Base-by-base conservation (phyloP, 2,329 filamentous ascomycete genomes). In the Mollisiaceae sp. region DNA sequence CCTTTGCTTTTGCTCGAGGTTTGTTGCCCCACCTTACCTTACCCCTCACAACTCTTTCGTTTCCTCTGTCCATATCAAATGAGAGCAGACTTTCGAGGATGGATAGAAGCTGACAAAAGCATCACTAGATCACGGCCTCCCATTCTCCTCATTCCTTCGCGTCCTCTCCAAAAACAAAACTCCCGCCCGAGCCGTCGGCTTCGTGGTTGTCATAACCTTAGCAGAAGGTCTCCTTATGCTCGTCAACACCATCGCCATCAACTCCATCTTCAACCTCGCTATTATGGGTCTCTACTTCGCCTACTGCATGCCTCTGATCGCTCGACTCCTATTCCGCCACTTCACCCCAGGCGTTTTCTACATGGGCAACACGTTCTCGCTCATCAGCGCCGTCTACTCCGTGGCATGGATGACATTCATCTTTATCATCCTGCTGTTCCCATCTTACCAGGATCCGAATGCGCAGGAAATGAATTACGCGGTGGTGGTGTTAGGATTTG, bases 261-360 rank as follows among this genome's bases (percentile, higher is more conserved):
- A 78, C 70, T 73, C 73, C 20, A 71, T 75, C 59, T 75, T 77
- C 70, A 74, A 77, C 68, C 65, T 76, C 20, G 73, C 74, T 3
- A 76, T 76, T 50, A 76, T 75, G 73, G 75, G 75, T 18, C 71
- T 76, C 35, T 76, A 76, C 65, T 75, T 76, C 54, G 74, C 75
- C 8, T 76, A 76, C 64, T 75, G 73, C 56, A 75, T 76, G 75
- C 75, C 75, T 2, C 69, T 76, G 4, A 62, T 76, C 18, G 67
- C 73, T 0, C 72, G 75, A 20, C 66, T 76, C 15, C 32, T 69
- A 8, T 75, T 75, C 62, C 41, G 69, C 8, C 52, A 75, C 59
- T 76, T 76, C 65, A 72, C 64, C 8, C 75, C 75, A 0, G 75
- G 75, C 1, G 71, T 75, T 1, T 76, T 70, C 69, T 76, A 76